Evolutionary conservation across 345 rosid species (phyloP), one percentile per base, ranked within the genome.

Genomic region (Gynandropsis gynandra): DNA sequence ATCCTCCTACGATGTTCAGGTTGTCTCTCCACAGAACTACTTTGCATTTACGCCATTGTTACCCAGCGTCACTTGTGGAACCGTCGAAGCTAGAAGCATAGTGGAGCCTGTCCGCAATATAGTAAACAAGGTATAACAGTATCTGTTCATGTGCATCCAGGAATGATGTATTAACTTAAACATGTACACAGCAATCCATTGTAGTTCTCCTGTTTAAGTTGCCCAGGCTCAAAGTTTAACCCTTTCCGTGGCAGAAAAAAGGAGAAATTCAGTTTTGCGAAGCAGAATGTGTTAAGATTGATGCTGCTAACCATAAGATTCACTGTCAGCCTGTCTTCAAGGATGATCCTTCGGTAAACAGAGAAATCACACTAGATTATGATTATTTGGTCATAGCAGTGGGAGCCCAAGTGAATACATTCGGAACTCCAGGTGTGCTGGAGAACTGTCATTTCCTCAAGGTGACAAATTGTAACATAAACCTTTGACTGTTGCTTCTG

Each of bases 61-160:
- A 32, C 99, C 97, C 4, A 92, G 97, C 39, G 97, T 92, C 44
- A 92, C 97, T 46, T 88, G 99, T 52, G 99, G 99, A 15, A 88
- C 97, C 3, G 89, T 92, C 24, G 97, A 92, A 74, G 95, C 99
- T 39, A 75, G 99, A 24, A 92, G 99, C 74, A 85, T 85, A 32
- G 94, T 74, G 0, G 99, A 92, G 68, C 94, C 97, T 4, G 82
- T 92, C 29, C 73, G 97, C 4, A 92, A 92, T 24, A 87, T 92
- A 16, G 74, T 85, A 40, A 80, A 78, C 66, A 92, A 82, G 99
- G 99, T 92, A 74, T 19, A 5, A 11, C 16, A 44, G 12, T 39
- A 58, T 9, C 21, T 16, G n/a, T n/a, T n/a, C n/a, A n/a, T n/a
- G n/a, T n/a, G n/a, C n/a, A n/a, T n/a, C n/a, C 7, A 10, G 24